Evolutionary conservation across 208 protist species (phyloP).

Genomic region (Kentomonas sorsogonicus): DNA sequence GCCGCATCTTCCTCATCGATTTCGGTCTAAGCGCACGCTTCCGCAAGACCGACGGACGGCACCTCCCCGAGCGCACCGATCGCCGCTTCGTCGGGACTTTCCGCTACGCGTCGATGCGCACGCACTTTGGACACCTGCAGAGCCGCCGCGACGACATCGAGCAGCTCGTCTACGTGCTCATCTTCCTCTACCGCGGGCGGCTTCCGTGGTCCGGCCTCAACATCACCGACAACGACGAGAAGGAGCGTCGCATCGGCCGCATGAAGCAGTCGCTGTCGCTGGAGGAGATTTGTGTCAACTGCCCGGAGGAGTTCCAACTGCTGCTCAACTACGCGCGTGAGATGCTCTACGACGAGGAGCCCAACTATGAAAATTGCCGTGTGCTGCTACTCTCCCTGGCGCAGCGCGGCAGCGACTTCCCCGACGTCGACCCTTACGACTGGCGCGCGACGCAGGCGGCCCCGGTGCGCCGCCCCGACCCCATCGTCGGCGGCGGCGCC

Average conservation of each 20-base stretch:
- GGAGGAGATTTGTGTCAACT: conserved; percentile 56
- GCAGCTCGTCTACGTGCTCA: conserved; percentile 90
- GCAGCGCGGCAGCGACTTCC: conserved; percentile 26
- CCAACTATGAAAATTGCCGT: conserved; percentile 83
- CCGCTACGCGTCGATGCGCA: conserved; percentile 95
- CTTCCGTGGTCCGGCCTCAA: conserved; percentile 95
- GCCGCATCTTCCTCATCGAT: conserved; percentile 91
- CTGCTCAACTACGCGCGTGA: conserved; percentile 64
- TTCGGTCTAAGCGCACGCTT: conserved; percentile 92
- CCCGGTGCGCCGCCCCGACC: too few species aligned
- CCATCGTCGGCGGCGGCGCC: too few species aligned
- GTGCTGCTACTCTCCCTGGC: conserved; percentile 44
- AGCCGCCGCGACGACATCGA: conserved; percentile 88
- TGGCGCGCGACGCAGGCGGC: too few species aligned
- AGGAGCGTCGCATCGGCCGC: conserved; percentile 43
- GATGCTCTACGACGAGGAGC: conserved; percentile 52
- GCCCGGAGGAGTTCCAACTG: conserved; percentile 63
- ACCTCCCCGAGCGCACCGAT: conserved; percentile 69
- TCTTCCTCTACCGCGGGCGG: conserved; percentile 93
- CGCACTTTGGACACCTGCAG: conserved; percentile 92
- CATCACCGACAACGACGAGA: conserved; percentile 74
- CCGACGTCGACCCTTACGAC: too few species aligned
- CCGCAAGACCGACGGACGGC: conserved; percentile 42
- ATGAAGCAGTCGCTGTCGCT: conserved; percentile 51
- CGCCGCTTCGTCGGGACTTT: conserved; percentile 96